phyloP scores from a whole-genome alignment of 2,329 filamentous ascomycete species.

The Colletotrichum orchidophilum region DNA sequence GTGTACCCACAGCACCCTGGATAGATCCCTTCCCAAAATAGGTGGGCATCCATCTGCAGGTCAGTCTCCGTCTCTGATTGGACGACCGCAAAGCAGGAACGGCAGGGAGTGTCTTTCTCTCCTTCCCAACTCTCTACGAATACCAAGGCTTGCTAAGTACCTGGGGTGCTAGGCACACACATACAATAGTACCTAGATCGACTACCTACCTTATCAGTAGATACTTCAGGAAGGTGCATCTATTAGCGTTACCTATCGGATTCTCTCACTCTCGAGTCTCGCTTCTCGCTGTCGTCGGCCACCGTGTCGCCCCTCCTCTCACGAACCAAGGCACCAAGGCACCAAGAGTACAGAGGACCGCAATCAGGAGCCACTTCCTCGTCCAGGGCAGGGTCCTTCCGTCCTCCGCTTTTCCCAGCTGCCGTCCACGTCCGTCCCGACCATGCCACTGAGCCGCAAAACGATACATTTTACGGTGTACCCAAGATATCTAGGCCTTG shows the following conservation, averaged over 20 bases:
- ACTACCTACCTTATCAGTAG: background rate
- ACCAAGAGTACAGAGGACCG: background rate
- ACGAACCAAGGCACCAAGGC: background rate
- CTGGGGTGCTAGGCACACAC: background rate
- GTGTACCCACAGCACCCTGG: constrained; percentile 21
- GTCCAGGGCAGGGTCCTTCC: background rate
- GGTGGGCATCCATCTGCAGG: background rate
- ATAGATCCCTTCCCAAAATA: constrained; percentile 22
- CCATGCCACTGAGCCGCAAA: background rate
- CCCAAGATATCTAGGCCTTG: too few relatives aligned
- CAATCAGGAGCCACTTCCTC: background rate
- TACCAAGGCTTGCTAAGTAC: too few relatives aligned
- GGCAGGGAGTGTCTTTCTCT: background rate
- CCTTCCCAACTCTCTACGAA: background rate
- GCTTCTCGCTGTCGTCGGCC: background rate
- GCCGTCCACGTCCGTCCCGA: background rate
- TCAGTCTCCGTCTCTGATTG: background rate
- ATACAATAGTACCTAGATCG: too few relatives aligned
- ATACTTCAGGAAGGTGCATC: background rate
- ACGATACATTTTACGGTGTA: background rate
- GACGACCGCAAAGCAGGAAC: background rate
- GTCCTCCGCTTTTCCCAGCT: background rate
- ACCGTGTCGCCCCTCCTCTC: background rate
- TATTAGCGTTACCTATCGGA: too few relatives aligned
- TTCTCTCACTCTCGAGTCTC: background rate